phyloP scores from a whole-genome alignment of 2,329 filamentous ascomycete species.

The Fusarium brevicatenulatum region DNA sequence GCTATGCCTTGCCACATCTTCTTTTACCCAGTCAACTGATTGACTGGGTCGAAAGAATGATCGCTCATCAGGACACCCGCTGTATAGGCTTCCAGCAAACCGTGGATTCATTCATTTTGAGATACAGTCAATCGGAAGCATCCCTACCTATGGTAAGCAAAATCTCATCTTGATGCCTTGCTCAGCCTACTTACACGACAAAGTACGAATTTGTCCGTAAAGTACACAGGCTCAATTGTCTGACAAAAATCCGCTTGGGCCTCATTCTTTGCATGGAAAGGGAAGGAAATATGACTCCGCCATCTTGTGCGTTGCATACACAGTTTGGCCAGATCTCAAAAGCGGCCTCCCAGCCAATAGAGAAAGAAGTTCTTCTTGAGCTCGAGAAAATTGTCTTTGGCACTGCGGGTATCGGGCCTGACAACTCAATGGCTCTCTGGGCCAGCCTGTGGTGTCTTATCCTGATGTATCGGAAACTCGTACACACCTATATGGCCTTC shows the following conservation, averaged over 20 bases:
- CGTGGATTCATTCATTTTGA: constrained; percentile 43
- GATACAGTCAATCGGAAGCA: constrained; percentile 37
- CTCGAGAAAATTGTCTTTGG: constrained; percentile 44
- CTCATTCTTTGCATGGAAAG: constrained; percentile 42
- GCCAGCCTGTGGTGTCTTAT: constrained; percentile 45
- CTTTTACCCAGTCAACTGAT: constrained; percentile 36
- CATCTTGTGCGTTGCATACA: constrained; percentile 44
- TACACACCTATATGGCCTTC: constrained; percentile 44
- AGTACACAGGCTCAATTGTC: constrained; percentile 43
- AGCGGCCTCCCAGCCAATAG: constrained; percentile 41
- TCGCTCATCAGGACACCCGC: constrained; percentile 38
- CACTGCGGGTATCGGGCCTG: constrained; percentile 35
- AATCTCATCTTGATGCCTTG: not conserved
- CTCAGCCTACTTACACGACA: not conserved
- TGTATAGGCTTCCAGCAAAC: constrained; percentile 45
- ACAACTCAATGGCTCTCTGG: constrained; percentile 43
- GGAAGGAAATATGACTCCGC: constrained; percentile 37
- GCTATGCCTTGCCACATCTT: constrained; percentile 42
- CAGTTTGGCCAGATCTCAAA: constrained; percentile 46
- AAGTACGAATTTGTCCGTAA: constrained; percentile 42
- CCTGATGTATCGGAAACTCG: constrained; percentile 45
- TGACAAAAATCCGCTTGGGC: constrained; percentile 43
- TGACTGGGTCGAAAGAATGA: constrained; percentile 41
- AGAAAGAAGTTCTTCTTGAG: constrained; percentile 41
- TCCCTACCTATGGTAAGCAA: constrained; percentile 40